Base-by-base conservation (phyloP, 2,329 filamentous ascomycete genomes). In the Rutstroemia sp. region DNA sequence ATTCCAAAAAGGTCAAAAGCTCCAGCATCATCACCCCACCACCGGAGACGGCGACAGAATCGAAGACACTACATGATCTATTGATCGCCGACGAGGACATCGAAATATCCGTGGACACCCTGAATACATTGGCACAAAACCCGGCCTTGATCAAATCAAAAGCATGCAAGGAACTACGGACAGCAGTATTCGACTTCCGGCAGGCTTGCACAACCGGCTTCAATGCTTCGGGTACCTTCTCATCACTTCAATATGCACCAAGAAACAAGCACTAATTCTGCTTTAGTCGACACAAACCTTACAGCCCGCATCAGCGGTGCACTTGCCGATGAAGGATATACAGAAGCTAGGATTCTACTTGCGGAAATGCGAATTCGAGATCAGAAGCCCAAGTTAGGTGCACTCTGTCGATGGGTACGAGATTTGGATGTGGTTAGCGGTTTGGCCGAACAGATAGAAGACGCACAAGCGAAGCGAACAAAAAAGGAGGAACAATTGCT, bases 371-470 rank as follows among this genome's bases (percentile, higher is more conserved):
- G 79, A 30, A 82, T 88, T 17, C 74, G 84, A n/a, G 73, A 75
- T 3, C 78, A 88, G 59, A 77, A 80, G 17, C 85, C 85, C 0
- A 86, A 86, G 62, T 71, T 88, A 0, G 86, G 86, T 19, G 83
- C 85, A 1, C 70, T 88, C 7, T 88, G 84, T 68, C 80, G 86
- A 56, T 89, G 86, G 86, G 85, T 88, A 4, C 78, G 86, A 57
- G 84, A 87, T 65, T 72, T 88, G 25, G 85, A 88, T 63, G 80
- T 87, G 23, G 80, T 87, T 50, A 86, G 81, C 61, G 84, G 84
- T 1, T 71, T 87, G 7, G 82, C 82, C 3, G 81, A 82, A 21
- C 74, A 79, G 53, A 72, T 79, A 0, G 73, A 73, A 2, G 75
- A 75, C 2, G 69, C 51, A 38, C 56, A 55, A 27, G 46, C 69